Evolutionary conservation across 768 basidiomycete genomes (phyloP).

Genomic region (Saitozyma podzolica): DNA sequence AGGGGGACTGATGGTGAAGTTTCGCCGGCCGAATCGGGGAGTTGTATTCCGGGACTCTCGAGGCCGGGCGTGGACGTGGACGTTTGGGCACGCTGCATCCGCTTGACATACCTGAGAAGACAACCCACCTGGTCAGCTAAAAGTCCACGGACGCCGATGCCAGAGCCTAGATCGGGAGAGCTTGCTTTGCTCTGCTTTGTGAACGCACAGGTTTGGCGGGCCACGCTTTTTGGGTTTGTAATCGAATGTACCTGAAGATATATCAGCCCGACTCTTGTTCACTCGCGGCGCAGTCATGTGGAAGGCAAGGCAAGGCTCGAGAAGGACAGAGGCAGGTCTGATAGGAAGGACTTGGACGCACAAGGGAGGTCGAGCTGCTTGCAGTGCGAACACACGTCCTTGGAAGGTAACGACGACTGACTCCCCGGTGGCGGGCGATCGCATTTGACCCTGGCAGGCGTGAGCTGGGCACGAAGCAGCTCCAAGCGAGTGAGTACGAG

Average conservation of each 20-base stretch:
- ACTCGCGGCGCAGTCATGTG: too few relatives aligned
- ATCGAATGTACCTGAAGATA: constrained; percentile 67
- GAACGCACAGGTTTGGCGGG: constrained; percentile 76
- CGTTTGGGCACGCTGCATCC: constrained; percentile 11
- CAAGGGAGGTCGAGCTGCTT: constrained; percentile 23
- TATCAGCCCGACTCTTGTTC: neutral
- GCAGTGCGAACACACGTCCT: constrained; percentile 31
- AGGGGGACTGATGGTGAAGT: neutral
- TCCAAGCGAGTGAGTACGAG: neutral
- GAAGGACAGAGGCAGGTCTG: neutral
- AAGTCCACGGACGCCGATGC: too few relatives aligned
- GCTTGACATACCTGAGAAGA: constrained; percentile 28
- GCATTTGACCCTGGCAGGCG: constrained; percentile 38
- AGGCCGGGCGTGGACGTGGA: neutral
- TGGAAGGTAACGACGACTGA: constrained; percentile 3
- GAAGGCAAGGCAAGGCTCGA: too few relatives aligned
- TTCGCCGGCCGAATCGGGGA: neutral
- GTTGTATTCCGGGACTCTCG: too few relatives aligned
- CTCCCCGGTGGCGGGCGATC: constrained; percentile 35
- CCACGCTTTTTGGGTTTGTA: constrained; percentile 93
- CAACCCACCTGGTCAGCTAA: neutral
- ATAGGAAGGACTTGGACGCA: constrained; percentile 6
- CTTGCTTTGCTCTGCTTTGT: too few relatives aligned
- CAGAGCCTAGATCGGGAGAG: too few relatives aligned
- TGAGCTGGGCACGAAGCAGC: neutral